Conservation (phyloP, 805 yeast species). For the Sugiyamaella floridensis region DNA sequence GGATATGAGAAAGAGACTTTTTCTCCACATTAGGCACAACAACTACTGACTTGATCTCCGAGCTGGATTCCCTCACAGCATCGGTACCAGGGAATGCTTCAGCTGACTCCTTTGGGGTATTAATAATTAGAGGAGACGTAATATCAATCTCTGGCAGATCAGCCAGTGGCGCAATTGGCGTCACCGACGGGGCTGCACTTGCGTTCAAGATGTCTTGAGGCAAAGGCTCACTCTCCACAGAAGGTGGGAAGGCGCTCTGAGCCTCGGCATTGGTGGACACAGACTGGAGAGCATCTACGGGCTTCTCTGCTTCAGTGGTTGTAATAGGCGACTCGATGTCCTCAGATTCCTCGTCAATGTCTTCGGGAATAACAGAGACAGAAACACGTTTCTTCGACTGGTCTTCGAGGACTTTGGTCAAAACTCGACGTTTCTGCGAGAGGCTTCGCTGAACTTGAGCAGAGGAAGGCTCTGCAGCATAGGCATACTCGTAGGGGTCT, state of each 20-base stretch:
- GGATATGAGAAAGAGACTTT: too few species aligned
- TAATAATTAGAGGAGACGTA: background rate
- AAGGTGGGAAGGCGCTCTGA: background rate
- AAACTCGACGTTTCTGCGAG: slow-evolving; percentile 18
- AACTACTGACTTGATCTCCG: too few species aligned
- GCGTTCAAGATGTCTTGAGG: too few species aligned
- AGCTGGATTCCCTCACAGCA: background rate
- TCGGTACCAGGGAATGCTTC: background rate
- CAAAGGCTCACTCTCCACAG: too few species aligned
- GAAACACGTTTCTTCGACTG: slow-evolving; percentile 4
- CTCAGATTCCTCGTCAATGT: slow-evolving; percentile 4
- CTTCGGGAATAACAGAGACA: slow-evolving; percentile 5
- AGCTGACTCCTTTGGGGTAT: background rate
- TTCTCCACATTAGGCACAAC: too few species aligned
- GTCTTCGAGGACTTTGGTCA: slow-evolving; percentile 16
- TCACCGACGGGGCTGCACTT: background rate
- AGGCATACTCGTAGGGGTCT: background rate
- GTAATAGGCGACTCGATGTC: background rate
- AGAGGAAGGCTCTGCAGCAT: slow-evolving; percentile 13
- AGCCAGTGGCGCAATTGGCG: background rate
- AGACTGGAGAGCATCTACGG: background rate
- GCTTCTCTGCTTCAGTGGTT: background rate
- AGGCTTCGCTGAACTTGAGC: slow-evolving; percentile 16
- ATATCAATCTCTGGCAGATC: background rate
- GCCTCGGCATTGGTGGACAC: background rate